Evolutionary conservation across 352 stramenopile species (phyloP), one percentile per base, ranked within the genome.

Genomic region (Detonula confervacea): DNA sequence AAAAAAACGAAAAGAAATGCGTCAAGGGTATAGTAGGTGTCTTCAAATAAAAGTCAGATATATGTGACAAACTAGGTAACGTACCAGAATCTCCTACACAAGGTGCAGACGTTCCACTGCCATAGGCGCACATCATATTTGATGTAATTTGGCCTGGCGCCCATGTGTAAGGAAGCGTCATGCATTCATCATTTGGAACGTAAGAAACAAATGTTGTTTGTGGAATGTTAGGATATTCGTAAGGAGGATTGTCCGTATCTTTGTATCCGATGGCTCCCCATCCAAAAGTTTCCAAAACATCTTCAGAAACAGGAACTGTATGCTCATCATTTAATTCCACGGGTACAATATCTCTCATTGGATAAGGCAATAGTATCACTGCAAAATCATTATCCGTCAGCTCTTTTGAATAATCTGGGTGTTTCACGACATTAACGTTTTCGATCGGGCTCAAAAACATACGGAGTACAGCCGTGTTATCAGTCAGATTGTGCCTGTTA

Each of bases 131-230:
- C n/a, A 42, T 12, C 11, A 42, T 42, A 42, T 42, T 42, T 42
- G 33, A 42, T 5, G 5, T 42, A 11, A 42, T 42, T 42, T 42
- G 5, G 11, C 33, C 33, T 42, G 5, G 5, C 33, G 11, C 5
- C 5, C 11, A 42, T 42, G 5, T 42, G 5, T 5, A 42, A 42
- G 33, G 5, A 12, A 11, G 33, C 11, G 5, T 5, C 5, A 42
- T 18, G 51, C 61, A 70, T 33, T 66, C 35, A 12, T 66, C 57
- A n/a, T 66, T 51, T 18, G 57, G 24, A 33, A 66, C 37, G 35
- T 20, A 16, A 16, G 7, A 54, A 2, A 66, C 6, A 22, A 54
- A 18, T 18, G 27, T 22, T 22, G 27, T 35, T 22, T 20, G 0
- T 22, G 47, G 27, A 33, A 52, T 25, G n/a, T 30, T 20, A n/a